Percentiles rank a stretch among this genome's conserved stretches.
Evolutionary conservation across 2,329 filamentous ascomycete genomes (phyloP).

Genomic region (Paraconiothyrium brasiliense): DNA sequence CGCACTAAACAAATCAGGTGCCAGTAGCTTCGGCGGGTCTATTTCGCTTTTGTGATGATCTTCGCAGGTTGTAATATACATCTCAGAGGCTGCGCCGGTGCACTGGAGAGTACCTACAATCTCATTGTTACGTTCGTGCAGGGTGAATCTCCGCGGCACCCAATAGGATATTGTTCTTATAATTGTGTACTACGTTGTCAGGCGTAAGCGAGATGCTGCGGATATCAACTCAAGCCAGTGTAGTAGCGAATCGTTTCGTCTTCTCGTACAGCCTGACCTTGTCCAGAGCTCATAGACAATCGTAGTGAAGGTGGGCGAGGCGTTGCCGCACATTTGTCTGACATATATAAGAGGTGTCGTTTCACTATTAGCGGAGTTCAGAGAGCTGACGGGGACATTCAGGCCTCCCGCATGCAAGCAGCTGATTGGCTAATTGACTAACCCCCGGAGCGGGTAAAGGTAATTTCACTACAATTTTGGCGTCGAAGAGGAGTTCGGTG

Average conservation of each 20-base stretch:
- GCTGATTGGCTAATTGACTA: background rate
- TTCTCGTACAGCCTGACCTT: background rate
- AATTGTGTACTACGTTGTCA: background rate
- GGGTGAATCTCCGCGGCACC: no score
- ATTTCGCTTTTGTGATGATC: no score
- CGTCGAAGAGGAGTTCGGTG: background rate
- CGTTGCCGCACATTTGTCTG: background rate
- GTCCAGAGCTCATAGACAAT: background rate
- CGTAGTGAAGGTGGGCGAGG: background rate
- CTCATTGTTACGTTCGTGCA: no score
- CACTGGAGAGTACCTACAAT: no score
- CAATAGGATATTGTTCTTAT: no score
- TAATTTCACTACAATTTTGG: conserved; percentile 14
- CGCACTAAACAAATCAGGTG: no score
- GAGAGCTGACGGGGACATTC: background rate
- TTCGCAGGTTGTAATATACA: no score
- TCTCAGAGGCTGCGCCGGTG: no score
- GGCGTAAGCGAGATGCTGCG: background rate
- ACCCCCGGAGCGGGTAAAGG: background rate
- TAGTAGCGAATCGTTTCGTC: background rate
- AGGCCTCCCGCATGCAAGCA: background rate
- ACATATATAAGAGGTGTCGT: no score
- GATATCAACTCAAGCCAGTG: background rate
- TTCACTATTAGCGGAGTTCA: background rate
- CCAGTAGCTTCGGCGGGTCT: no score